These are phyloP conservation scores for Fusarium nematophilum DNA, from an alignment of 2,329 filamentous ascomycete species.

Conservation along the genomic window DNA sequence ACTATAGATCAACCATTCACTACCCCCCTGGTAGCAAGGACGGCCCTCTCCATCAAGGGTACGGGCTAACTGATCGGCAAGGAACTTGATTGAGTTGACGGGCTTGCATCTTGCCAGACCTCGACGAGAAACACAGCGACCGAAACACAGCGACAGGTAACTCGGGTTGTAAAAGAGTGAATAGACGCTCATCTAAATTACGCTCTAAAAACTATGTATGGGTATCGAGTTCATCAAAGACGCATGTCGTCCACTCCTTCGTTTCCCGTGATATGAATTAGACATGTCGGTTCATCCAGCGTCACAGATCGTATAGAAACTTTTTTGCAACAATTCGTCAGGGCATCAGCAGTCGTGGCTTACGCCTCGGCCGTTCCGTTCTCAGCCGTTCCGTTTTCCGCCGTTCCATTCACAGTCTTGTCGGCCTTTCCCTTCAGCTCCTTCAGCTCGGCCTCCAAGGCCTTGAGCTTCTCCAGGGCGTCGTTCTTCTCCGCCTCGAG, in stretches of 20 bases:
- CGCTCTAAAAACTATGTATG: constrained; percentile 38
- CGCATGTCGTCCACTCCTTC: constrained; percentile 44
- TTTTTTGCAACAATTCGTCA: constrained; percentile 25
- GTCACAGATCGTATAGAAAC: constrained; percentile 40
- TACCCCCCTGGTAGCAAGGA: too few relatives aligned
- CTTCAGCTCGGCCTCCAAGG: constrained; percentile 16
- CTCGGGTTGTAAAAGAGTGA: constrained; percentile 36
- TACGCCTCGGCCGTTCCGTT: constrained; percentile 34
- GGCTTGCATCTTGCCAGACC: too few relatives aligned
- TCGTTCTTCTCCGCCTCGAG: constrained; percentile 18
- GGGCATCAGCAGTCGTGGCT: constrained; percentile 23
- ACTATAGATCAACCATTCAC: too few relatives aligned
- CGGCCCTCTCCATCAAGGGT: too few relatives aligned
- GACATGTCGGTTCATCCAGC: constrained; percentile 40
- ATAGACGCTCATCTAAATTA: constrained; percentile 40
- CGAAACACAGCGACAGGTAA: too few relatives aligned
- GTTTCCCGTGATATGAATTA: constrained; percentile 44
- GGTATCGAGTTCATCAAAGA: constrained; percentile 48
- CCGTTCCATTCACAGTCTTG: too few relatives aligned
- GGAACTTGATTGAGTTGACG: too few relatives aligned
- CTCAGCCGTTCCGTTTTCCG: too few relatives aligned
- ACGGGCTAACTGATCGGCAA: too few relatives aligned
- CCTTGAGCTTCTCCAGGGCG: constrained; percentile 27
- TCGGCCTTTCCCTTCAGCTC: constrained; percentile 34
- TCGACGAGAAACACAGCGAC: too few relatives aligned